Percentiles rank a stretch among this genome's conserved stretches.
Conservation (phyloP, 2,329 filamentous ascomycete species). For the Lachnellula cervina region DNA sequence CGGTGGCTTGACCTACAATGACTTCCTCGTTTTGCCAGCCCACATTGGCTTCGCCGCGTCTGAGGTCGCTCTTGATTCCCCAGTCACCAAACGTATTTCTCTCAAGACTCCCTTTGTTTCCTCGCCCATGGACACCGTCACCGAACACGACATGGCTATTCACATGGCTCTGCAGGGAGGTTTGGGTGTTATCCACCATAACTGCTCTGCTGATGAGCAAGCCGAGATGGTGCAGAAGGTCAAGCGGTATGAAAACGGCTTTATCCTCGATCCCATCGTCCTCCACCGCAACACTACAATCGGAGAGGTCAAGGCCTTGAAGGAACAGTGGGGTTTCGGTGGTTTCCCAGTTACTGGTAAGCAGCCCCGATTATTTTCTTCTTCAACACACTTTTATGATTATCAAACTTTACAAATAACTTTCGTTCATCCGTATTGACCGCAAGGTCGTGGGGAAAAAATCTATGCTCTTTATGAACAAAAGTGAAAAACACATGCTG, state of each 20-base stretch:
- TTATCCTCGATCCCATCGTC: constrained; percentile 93
- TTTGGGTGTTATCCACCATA: constrained; percentile 96
- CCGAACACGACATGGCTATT: constrained; percentile 99
- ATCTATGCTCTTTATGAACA: constrained; percentile 44
- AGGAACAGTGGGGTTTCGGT: constrained; percentile 98
- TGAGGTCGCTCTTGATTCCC: constrained; percentile 81
- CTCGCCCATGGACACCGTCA: constrained; percentile 99
- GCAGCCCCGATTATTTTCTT: constrained; percentile 37
- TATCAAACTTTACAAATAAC: constrained; percentile 83
- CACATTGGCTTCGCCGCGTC: constrained; percentile 98
- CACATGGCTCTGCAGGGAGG: constrained; percentile 89
- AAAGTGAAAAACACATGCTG: constrained; percentile 10
- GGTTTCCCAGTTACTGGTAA: constrained; percentile 98
- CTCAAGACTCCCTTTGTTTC: constrained; percentile 97
- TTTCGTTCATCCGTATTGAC: constrained; percentile 99
- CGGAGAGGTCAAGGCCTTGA: constrained; percentile 83
- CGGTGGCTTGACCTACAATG: constrained; percentile 96
- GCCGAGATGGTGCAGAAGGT: constrained; percentile 99
- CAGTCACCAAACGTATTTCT: constrained; percentile 89
- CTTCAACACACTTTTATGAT: constrained; percentile 57
- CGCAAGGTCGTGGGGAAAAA: constrained; percentile 80
- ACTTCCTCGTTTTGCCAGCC: constrained; percentile 93
- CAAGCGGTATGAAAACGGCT: constrained; percentile 98
- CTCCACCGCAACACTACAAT: constrained; percentile 84
- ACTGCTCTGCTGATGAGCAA: constrained; percentile 95